Evolutionary conservation across 257 asterid genomes (phyloP), one percentile per base, ranked within the genome.

Genomic region (Solanum bulbocastanum): DNA sequence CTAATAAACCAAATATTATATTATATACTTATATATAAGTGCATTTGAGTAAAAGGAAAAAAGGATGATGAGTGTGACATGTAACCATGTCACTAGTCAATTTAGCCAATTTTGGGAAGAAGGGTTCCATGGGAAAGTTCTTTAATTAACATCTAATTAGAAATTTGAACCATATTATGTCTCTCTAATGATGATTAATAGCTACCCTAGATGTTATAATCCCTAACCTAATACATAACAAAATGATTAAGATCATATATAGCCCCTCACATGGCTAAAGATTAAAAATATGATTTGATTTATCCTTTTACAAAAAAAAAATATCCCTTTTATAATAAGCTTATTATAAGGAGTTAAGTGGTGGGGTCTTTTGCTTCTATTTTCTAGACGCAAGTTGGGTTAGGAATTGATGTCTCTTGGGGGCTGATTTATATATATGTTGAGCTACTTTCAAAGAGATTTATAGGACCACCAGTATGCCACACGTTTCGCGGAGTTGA

Each of bases 221-320:
- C 86, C 90, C 88, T 87, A 88, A 82, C 83, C 88, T 52, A 74
- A 37, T 46, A 69, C 83, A 9, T 66, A 65, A 85, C 18, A 39
- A 85, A 88, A 91, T 85, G 90, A 91, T 90, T 91, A 87, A 79
- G 32, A 87, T 68, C 83, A 22, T 84, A 81, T 83, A 60, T 82
- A 86, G 91, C 90, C 68, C 85, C 49, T 86, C 96, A 94, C 97
- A 93, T 94, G 98, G 92, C 84, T 40, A 87, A 83, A 79, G 86
- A 87, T 87, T 87, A 86, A 88, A 87, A 39, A 79, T 65, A 71
- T 84, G 56, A 58, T 79, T 40, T 35, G 20, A n/a, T 60, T 56
- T 85, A 22, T 81, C 52, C 37, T 82, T 46, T 82, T 71, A 32
- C 78, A 16, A 58, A 42, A 42, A 15, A 9, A 35, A 25, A 3